phyloP scores from a whole-genome alignment of 1,139 yeast species.

The Kodamaea sp. region DNA sequence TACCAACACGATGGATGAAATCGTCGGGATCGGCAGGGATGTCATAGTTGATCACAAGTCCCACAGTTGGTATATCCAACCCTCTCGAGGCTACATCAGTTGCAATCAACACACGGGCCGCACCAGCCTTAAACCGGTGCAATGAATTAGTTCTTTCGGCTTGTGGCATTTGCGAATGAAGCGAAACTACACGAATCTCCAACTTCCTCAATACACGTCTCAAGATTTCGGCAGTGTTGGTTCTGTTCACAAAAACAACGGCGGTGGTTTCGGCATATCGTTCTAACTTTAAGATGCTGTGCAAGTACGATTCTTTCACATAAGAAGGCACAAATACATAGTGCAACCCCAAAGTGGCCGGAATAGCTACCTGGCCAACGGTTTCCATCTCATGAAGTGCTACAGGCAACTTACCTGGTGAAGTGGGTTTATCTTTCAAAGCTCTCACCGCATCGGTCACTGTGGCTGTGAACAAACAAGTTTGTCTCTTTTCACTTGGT shows the following conservation, averaged over 20 bases:
- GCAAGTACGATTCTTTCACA: constrained; percentile 86
- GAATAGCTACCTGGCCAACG: constrained; percentile 71
- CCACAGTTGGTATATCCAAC: constrained; percentile 90
- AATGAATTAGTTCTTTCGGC: constrained; percentile 83
- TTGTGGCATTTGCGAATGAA: constrained; percentile 96
- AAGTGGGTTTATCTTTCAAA: constrained; percentile 63
- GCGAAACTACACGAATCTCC: constrained; percentile 78
- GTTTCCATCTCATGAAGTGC: constrained; percentile 81
- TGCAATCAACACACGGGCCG: constrained; percentile 87
- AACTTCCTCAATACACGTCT: constrained; percentile 70
- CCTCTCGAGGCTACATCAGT: constrained; percentile 98
- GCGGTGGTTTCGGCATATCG: constrained; percentile 64
- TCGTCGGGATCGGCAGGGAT: constrained; percentile 97
- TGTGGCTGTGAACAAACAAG: constrained; percentile 91
- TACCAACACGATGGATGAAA: constrained; percentile 96
- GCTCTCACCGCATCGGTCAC: constrained; percentile 89
- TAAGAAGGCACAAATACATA: constrained; percentile 68
- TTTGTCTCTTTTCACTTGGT: constrained; percentile 68
- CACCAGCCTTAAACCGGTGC: constrained; percentile 90
- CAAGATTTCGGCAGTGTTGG: constrained; percentile 82
- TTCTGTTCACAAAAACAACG: constrained; percentile 87
- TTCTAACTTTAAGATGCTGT: constrained; percentile 59
- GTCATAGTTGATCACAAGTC: constrained; percentile 84
- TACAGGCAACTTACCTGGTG: constrained; percentile 61
- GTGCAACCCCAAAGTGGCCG: constrained; percentile 60